Conservation (phyloP, 352 stramenopile genomes). For the Phytopythium sindhum region DNA sequence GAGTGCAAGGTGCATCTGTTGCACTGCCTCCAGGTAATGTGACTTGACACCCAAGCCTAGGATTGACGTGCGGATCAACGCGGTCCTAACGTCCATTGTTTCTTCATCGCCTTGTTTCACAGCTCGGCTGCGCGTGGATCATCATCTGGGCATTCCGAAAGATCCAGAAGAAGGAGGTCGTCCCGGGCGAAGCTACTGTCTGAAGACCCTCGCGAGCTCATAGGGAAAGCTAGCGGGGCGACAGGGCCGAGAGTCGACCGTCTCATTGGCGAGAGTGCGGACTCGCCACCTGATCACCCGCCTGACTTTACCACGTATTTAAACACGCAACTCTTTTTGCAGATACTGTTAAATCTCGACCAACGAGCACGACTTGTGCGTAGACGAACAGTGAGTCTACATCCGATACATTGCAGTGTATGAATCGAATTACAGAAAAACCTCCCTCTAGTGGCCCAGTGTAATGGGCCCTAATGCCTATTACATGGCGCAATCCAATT, state of each 20-base stretch:
- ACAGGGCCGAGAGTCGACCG: not conserved
- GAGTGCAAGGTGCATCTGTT: slow-evolving; percentile 22
- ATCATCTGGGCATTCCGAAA: slow-evolving; percentile 34
- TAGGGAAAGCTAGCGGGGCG: not conserved
- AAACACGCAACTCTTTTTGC: no score
- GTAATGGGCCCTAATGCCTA: no score
- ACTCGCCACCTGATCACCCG: no score
- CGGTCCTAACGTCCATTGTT: not conserved
- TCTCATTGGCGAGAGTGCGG: no score
- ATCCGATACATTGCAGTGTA: no score
- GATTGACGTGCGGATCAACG: no score
- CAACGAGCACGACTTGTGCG: no score
- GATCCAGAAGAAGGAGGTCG: slow-evolving; percentile 42
- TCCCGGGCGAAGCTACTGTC: slow-evolving; percentile 9
- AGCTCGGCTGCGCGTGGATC: slow-evolving; percentile 26
- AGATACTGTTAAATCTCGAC: no score
- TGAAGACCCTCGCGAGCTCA: not conserved
- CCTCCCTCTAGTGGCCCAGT: not conserved
- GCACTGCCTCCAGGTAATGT: slow-evolving; percentile 30
- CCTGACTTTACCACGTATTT: not conserved
- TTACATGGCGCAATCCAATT: no score
- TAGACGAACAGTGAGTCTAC: no score
- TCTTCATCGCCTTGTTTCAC: not conserved
- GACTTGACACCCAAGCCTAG: no score
- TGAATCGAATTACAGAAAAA: not conserved